Evolutionary conservation across 1,284 basidiomycete genomes (phyloP).

Genomic region (Trametes hirsuta): DNA sequence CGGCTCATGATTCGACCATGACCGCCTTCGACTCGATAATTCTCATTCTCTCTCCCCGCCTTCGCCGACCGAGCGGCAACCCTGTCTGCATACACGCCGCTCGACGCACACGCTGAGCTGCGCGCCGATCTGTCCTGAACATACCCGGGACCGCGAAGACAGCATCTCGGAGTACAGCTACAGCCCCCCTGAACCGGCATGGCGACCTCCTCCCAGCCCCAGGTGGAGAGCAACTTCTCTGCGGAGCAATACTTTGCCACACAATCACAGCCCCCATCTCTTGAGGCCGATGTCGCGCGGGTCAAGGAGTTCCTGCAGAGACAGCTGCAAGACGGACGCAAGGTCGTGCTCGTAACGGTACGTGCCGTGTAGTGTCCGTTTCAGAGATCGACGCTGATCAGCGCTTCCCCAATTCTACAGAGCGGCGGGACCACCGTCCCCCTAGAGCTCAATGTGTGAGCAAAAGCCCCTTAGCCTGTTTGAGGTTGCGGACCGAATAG

Average conservation of each 20-base stretch:
- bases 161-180: neutral
- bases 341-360: conserved; percentile 94
- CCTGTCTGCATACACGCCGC: too few relatives aligned
- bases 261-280: conserved; percentile 71
- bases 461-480: conserved; percentile 22
- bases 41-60: neutral
- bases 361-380: conserved; percentile 35
- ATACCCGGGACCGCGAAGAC: neutral
- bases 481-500: conserved; percentile 11
- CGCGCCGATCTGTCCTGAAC: neutral
- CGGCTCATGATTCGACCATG: neutral
- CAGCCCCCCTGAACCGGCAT: neutral
- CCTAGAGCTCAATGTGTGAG: conserved; percentile 95
- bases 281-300: conserved; percentile 65
- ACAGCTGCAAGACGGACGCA: conserved; percentile 65
- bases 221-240: conserved; percentile 56
- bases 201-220: conserved; percentile 18
- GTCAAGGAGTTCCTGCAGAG: conserved; percentile 76
- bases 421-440: conserved; percentile 96
- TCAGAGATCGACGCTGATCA: conserved; percentile 10
- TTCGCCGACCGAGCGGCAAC: too few relatives aligned
- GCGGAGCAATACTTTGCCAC: conserved; percentile 88
- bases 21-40: neutral
- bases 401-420: conserved; percentile 44
- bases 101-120: neutral